A percentile compares a stretch with the other conserved stretches of the same genome.
phyloP scores from a whole-genome alignment of 139 green algal species.

The Zygnema circumcarinatum region DNA sequence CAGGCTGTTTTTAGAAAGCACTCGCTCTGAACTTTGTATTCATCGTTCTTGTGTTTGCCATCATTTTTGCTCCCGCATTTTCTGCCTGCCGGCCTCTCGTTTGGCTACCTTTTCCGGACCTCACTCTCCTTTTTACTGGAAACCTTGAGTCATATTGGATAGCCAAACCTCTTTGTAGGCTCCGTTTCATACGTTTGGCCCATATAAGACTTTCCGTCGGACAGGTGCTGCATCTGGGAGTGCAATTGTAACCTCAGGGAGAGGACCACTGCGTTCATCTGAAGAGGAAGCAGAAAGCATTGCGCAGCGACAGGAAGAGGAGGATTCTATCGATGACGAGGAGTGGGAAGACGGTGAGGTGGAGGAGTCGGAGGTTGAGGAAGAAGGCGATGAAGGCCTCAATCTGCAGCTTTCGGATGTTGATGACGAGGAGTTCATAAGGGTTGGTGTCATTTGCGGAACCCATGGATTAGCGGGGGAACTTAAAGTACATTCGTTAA shows the following conservation, averaged over 20 bases:
- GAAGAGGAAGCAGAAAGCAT: slow-evolving; percentile 27
- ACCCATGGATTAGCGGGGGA: slow-evolving; percentile 46
- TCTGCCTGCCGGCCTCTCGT: no score
- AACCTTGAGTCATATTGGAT: no score
- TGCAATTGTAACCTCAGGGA: not conserved
- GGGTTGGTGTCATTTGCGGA: slow-evolving; percentile 47
- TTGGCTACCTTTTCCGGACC: no score
- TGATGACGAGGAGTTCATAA: slow-evolving; percentile 16
- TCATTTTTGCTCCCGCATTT: no score
- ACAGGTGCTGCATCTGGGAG: not conserved
- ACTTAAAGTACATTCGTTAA: slow-evolving; percentile 33
- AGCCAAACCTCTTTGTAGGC: no score
- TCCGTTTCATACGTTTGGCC: no score
- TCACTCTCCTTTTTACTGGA: no score
- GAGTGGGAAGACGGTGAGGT: slow-evolving; percentile 37
- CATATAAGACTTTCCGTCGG: no score
- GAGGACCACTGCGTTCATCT: not conserved
- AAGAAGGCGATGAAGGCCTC: slow-evolving; percentile 10
- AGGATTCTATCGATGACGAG: slow-evolving; percentile 32
- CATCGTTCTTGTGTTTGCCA: no score
- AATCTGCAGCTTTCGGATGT: not conserved
- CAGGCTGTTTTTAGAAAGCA: no score
- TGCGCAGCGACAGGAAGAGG: slow-evolving; percentile 19
- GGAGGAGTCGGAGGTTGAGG: slow-evolving; percentile 34
- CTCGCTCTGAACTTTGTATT: no score